phyloP scores from a whole-genome alignment of 176 grass and related monocot species.

The Juncus effusus region DNA sequence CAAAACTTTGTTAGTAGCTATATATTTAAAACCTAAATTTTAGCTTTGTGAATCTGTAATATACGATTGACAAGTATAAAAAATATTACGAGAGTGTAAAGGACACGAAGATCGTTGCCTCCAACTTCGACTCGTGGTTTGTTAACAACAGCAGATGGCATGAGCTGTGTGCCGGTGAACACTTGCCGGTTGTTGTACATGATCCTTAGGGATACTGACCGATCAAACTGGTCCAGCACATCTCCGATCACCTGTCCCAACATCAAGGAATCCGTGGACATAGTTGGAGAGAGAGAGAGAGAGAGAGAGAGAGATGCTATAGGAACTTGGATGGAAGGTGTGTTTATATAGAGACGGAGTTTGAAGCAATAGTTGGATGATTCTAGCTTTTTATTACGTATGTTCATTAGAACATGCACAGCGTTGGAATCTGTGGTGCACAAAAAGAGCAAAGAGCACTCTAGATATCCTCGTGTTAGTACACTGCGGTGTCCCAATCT shows the following conservation, averaged over 20 bases:
- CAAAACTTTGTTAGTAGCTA: neutral
- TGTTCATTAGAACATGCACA: too few relatives aligned
- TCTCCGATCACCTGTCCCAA: constrained; percentile 53
- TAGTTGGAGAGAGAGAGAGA: neutral
- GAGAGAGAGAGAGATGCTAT: neutral
- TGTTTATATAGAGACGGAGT: neutral
- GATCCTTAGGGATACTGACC: constrained; percentile 29
- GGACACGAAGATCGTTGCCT: constrained; percentile 35
- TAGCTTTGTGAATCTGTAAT: too few relatives aligned
- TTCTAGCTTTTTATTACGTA: too few relatives aligned
- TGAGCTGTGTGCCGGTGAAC: constrained; percentile 32
- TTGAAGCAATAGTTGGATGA: neutral
- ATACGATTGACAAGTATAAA: too few relatives aligned
- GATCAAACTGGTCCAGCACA: constrained; percentile 46
- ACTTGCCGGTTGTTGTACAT: constrained; percentile 33
- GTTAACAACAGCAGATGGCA: constrained; percentile 41
- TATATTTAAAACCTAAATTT: too few relatives aligned
- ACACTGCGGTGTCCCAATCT: too few relatives aligned
- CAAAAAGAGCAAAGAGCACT: too few relatives aligned
- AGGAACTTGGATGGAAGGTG: neutral
- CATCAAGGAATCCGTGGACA: constrained; percentile 41
- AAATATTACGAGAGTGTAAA: constrained; percentile 42
- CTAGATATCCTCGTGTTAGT: too few relatives aligned
- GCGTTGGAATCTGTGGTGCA: too few relatives aligned
- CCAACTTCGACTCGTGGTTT: constrained; percentile 51